Conservation (phyloP, 768 basidiomycete species). For the Boletus pseudopeckii region DNA sequence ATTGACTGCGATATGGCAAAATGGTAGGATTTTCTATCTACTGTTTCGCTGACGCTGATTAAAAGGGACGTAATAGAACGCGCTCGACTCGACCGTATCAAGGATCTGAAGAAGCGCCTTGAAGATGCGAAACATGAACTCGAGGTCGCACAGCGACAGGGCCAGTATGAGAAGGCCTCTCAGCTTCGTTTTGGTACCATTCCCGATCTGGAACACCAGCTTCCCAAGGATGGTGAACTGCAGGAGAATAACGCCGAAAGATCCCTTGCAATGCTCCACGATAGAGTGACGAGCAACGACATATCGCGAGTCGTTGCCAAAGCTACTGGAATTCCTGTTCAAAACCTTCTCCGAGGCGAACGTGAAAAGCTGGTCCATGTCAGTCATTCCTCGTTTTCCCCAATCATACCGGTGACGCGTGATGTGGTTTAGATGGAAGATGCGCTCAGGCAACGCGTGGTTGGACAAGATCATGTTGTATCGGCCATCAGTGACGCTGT, state of each 20-base stretch:
- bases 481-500: constrained; percentile 85
- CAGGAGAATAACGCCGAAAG: constrained; percentile 41
- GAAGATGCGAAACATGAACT: constrained; percentile 84
- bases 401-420: neutral
- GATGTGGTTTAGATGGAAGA: constrained; percentile 74
- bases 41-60: neutral
- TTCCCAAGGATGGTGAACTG: constrained; percentile 51
- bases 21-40: constrained; percentile 39
- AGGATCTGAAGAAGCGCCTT: constrained; percentile 67
- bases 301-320: constrained; percentile 86
- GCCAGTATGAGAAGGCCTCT: constrained; percentile 81
- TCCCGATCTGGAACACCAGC: constrained; percentile 70
- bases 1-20: constrained; percentile 68
- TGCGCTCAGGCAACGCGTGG: constrained; percentile 63
- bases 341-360: constrained; percentile 85
- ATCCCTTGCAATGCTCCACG: constrained; percentile 69
- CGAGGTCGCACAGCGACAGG: constrained; percentile 85
- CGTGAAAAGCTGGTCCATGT: constrained; percentile 87
- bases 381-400: constrained; percentile 25
- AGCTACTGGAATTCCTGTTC: constrained; percentile 87
- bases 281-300: constrained; percentile 84
- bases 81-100: constrained; percentile 61
- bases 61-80: constrained; percentile 46
- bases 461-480: constrained; percentile 92
- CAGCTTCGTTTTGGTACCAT: constrained; percentile 83